Evolutionary conservation across 1,284 basidiomycete genomes (phyloP), one percentile per base, ranked within the genome.

Genomic region (Cronartium quercuum): DNA sequence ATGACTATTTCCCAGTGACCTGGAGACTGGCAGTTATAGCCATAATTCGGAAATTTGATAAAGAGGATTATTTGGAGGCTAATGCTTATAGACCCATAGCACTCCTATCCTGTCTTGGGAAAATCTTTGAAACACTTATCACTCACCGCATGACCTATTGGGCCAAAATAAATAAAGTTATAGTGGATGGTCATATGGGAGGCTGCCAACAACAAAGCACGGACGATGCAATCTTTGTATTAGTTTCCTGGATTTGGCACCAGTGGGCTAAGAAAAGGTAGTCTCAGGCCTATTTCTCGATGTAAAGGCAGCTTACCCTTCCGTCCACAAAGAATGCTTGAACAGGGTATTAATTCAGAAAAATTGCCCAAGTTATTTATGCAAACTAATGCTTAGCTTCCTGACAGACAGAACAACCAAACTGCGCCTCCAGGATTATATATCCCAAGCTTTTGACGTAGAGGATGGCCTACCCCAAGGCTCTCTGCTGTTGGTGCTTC

Each of bases 221-320:
- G n/a, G n/a, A n/a, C n/a, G n/a, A n/a, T n/a, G n/a, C n/a, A n/a
- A n/a, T n/a, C n/a, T n/a, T n/a, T n/a, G n/a, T n/a, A n/a, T n/a
- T n/a, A n/a, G n/a, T n/a, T n/a, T 61, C n/a, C 58, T 61, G 7
- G 12, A 29, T 10, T 9, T 35, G 5, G 58, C 34, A 12, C 58
- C 34, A 10, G 4, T 61, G 7, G n/a, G 58, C 5, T 29, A 41
- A 47, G 24, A 66, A 3, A 7, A 66, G 10, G n/a, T 21, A 15
- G 37, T 47, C 34, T 12, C 40, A 6, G 65, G 38, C 15, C 41
- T 66, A 4, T 66, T 66, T n/a, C 29, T 66, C 3, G 65, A 66
- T 29, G 65, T 66, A 3, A 66, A 66, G 24, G 42, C 65, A 9
- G 65, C 65, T 24, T 66, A 66, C 21, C 65, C 65, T 5, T 42